Base-by-base conservation (phyloP, 1,284 basidiomycete species). In the Boletus subluridellus region DNA sequence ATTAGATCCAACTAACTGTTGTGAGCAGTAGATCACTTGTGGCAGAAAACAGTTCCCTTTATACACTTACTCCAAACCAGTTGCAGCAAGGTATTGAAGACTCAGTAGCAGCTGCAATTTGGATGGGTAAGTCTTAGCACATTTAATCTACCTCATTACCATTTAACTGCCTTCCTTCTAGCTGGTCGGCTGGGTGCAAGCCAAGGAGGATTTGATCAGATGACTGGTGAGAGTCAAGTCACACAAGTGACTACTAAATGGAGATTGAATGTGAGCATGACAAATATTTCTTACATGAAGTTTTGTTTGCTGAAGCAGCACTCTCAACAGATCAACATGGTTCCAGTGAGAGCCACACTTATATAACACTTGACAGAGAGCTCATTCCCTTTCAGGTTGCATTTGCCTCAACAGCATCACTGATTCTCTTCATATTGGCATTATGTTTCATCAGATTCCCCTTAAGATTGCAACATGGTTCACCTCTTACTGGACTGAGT, bases 251-350 rank as follows among this genome's bases (percentile, higher is more conserved):
- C 15, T 8, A 60, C 42, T 28, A 4, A 49, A 21, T 64, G 63
- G 63, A 59, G 65, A 30, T 41, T 64, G 15, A 54, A 65, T 61
- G 63, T 64, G 8, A 60, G 62, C 9, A 1, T 2, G 64, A 14
- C n/a, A 24, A 21, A 35, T 14, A 5, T 15, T 34, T 4, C 6
- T 46, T 11, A 5, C 3, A 30, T 47, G 3, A 7, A 9, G 1
- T 14, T 0, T 26, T 3, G 0, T 14, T 37, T 37, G 11, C n/a
- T 35, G 0, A 48, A 21, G 30, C 10, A 14, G 4, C 14, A 21
- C 6, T 2, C 17, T 10, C 2, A 1, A 49, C 7, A 49, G 61
- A 54, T 63, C 32, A 63, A 63, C 42, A 1, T 5, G 6, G 10
- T 44, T 37, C 63, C 63, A 28, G 61, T 61, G 4, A 45, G 32